Conservation (phyloP, 805 yeast genomes). For the Hanseniaspora pseudoguilliermondii region DNA sequence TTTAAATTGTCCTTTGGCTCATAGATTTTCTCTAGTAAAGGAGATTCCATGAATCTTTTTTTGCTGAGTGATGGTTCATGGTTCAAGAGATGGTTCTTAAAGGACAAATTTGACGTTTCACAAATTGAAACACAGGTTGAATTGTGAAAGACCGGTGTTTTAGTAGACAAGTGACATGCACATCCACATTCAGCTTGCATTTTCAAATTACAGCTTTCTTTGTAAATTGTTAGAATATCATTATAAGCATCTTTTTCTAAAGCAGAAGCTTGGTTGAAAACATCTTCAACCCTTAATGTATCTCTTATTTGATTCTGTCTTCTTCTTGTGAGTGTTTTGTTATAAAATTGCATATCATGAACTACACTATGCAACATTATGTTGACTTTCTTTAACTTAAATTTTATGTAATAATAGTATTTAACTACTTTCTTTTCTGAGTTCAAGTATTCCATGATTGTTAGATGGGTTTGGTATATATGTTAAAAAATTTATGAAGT, state of each 20-base stretch:
- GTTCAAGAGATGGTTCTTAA: background rate
- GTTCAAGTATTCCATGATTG: background rate
- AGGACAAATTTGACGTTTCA: background rate
- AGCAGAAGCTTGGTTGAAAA: background rate
- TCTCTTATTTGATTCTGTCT: background rate
- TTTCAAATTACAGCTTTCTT: background rate
- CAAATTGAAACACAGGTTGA: background rate
- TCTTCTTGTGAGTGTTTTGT: slow-evolving; percentile 5
- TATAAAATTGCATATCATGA: background rate
- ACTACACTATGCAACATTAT: background rate
- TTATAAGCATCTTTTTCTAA: background rate
- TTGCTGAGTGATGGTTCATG: background rate
- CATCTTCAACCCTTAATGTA: background rate
- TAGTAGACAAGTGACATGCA: background rate
- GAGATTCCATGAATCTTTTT: background rate
- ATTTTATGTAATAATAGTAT: background rate
- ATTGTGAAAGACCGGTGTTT: background rate
- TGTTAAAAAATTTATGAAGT: no score
- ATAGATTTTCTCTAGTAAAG: background rate
- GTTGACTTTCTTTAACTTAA: background rate
- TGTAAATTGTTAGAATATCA: background rate
- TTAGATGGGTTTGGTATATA: no score
- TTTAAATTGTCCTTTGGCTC: background rate
- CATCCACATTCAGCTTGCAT: background rate
- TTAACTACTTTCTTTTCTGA: background rate